A percentile compares a stretch with the other conserved stretches of the same genome.
Evolutionary conservation across 2,329 filamentous ascomycete genomes (phyloP).

Genomic region (Metarhizium guizhouense): DNA sequence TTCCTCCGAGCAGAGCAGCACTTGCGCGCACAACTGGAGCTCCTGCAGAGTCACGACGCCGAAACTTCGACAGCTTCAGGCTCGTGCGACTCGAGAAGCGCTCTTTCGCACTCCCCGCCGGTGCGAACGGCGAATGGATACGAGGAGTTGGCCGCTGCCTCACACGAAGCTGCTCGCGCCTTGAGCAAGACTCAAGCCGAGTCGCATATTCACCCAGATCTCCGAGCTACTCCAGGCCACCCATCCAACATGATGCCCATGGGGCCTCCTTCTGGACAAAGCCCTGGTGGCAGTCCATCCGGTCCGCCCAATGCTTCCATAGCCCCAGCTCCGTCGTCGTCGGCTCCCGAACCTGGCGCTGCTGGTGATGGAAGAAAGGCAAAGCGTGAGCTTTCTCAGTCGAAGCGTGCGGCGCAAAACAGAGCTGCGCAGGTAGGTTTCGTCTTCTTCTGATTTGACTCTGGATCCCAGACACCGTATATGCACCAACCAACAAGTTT

Average conservation of each 20-base stretch:
- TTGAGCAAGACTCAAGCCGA: slow-evolving; percentile 30
- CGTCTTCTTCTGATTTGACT: background rate
- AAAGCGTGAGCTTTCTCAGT: slow-evolving; percentile 87
- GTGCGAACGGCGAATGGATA: slow-evolving; percentile 36
- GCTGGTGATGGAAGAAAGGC: slow-evolving; percentile 57
- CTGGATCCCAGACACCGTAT: background rate
- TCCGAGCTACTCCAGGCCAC: slow-evolving; percentile 25
- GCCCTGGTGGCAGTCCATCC: slow-evolving; percentile 18
- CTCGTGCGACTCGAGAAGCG: slow-evolving; percentile 21
- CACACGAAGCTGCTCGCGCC: slow-evolving; percentile 25
- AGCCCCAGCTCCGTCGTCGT: slow-evolving; percentile 21
- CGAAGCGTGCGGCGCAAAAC: slow-evolving; percentile 94
- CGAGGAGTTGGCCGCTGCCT: slow-evolving; percentile 27
- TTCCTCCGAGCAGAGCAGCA: slow-evolving; percentile 26
- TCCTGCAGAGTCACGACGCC: slow-evolving; percentile 31
- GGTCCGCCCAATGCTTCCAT: slow-evolving; percentile 18
- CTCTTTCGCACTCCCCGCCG: slow-evolving; percentile 19
- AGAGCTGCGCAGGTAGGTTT: slow-evolving; percentile 77
- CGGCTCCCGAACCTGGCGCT: slow-evolving; percentile 17
- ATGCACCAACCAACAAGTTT: background rate
- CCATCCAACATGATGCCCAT: slow-evolving; percentile 30
- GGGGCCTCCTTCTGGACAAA: slow-evolving; percentile 22
- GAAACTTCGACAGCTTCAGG: slow-evolving; percentile 21
- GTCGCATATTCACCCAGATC: slow-evolving; percentile 39
- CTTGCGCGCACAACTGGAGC: slow-evolving; percentile 34